Evolutionary conservation across 805 yeast species (phyloP).

Genomic region (Brettanomyces custersianus): DNA sequence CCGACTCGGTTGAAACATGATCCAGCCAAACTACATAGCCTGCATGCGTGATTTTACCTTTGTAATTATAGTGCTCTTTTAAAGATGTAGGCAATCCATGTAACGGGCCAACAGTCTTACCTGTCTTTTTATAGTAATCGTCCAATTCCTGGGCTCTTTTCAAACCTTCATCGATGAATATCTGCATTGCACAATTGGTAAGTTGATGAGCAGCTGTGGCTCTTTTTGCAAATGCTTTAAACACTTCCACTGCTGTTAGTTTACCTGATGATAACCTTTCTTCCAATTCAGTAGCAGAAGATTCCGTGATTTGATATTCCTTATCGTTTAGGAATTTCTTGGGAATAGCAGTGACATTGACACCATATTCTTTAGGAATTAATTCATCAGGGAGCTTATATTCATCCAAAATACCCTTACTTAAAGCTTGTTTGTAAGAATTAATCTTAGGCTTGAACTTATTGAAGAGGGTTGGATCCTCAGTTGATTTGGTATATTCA

Average conservation of each 20-base stretch:
- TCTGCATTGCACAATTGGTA: slow-evolving; percentile 37
- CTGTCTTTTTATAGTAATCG: slow-evolving; percentile 34
- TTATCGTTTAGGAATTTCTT: slow-evolving; percentile 22
- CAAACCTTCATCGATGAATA: slow-evolving; percentile 37
- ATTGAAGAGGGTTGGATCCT: slow-evolving; percentile 13
- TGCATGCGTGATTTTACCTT: slow-evolving; percentile 43
- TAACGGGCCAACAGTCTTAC: slow-evolving; percentile 43
- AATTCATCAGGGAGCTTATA: slow-evolving; percentile 15
- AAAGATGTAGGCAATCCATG: slow-evolving; percentile 57
- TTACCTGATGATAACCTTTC: slow-evolving; percentile 28
- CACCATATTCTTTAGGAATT: slow-evolving; percentile 12
- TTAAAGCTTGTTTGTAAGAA: slow-evolving; percentile 20
- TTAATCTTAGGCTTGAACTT: slow-evolving; percentile 25
- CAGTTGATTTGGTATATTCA: slow-evolving; percentile 7
- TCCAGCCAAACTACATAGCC: slow-evolving; percentile 34
- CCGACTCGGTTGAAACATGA: slow-evolving; percentile 30
- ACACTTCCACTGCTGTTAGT: slow-evolving; percentile 31
- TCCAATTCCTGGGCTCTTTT: slow-evolving; percentile 41
- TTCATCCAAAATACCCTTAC: slow-evolving; percentile 18
- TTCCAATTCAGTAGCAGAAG: slow-evolving; percentile 24
- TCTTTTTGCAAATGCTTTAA: slow-evolving; percentile 37
- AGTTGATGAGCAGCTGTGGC: slow-evolving; percentile 39
- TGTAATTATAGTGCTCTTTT: slow-evolving; percentile 44
- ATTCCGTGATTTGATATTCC: slow-evolving; percentile 35
- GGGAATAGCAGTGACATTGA: slow-evolving; percentile 19